These are phyloP conservation scores for Clarireedia paspali DNA, from an alignment of 2,329 filamentous ascomycete genomes.

Conservation along the genomic window DNA sequence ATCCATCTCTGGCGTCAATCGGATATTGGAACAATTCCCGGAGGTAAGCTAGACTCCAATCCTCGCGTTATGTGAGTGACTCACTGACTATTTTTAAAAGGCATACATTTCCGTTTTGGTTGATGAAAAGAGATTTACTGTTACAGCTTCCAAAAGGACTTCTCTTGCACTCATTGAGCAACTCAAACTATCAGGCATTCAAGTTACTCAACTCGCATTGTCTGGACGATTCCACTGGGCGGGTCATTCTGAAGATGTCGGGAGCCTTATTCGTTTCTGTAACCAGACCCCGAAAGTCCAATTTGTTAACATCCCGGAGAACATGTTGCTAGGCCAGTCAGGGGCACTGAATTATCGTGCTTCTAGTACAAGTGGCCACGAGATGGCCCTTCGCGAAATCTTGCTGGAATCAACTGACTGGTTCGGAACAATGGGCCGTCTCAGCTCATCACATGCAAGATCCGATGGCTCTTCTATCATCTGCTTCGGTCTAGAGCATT, in stretches of 20 bases:
- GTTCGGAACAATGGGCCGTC: conserved; percentile 6
- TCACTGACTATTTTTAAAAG: conserved; percentile 25
- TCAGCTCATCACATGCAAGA: too few species aligned
- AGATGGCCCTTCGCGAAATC: too few species aligned
- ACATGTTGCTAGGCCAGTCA: too few species aligned
- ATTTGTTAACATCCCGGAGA: too few species aligned
- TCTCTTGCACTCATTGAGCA: not conserved
- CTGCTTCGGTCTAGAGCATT: conserved; percentile 30
- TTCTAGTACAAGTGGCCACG: too few species aligned
- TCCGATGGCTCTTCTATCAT: conserved; percentile 29
- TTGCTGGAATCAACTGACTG: too few species aligned
- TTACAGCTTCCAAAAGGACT: not conserved
- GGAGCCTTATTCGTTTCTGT: too few species aligned
- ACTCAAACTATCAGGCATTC: not conserved
- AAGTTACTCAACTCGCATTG: conserved; percentile 32
- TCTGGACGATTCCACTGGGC: too few species aligned
- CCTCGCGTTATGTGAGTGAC: not conserved
- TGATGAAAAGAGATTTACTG: not conserved
- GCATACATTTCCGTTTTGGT: not conserved
- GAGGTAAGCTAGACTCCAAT: conserved; percentile 9
- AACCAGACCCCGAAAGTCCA: too few species aligned
- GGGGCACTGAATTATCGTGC: too few species aligned
- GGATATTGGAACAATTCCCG: conserved; percentile 15
- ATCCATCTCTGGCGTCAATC: conserved; percentile 14
- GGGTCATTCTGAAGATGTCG: too few species aligned